Conservation (phyloP, 192 early-diverging fungal genomes). For the Spizellomyces punctatus region DNA sequence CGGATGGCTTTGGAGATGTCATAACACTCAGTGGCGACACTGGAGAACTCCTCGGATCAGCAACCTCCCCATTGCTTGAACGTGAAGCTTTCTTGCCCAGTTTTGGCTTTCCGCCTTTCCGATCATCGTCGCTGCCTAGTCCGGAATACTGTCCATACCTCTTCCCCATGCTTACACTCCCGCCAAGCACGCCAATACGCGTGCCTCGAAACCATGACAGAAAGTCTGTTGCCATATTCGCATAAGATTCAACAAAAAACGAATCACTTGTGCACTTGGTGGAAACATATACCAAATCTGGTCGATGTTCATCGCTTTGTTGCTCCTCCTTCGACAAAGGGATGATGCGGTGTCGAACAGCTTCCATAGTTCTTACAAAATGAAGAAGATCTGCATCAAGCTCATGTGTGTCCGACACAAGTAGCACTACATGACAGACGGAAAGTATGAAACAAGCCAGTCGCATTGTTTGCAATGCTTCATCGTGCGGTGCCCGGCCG, state of each 20-base stretch:
- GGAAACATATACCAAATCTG: slow-evolving; percentile 5
- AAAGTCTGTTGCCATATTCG: slow-evolving; percentile 1
- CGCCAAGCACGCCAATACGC: not conserved
- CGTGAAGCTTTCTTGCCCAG: too few relatives aligned
- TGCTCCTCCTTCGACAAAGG: not conserved
- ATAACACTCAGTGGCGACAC: too few relatives aligned
- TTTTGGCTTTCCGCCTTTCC: too few relatives aligned
- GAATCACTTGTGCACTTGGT: slow-evolving; percentile 8
- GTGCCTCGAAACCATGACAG: not conserved
- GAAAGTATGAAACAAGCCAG: slow-evolving; percentile 60
- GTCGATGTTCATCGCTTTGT: not conserved
- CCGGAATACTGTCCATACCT: too few relatives aligned
- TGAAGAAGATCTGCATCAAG: not conserved
- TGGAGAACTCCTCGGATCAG: too few relatives aligned
- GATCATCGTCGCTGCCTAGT: too few relatives aligned
- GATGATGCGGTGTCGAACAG: not conserved
- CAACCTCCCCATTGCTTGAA: too few relatives aligned
- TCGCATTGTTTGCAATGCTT: slow-evolving; percentile 54
- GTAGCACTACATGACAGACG: slow-evolving; percentile 67
- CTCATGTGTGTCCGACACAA: slow-evolving; percentile 40
- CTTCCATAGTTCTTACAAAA: not conserved
- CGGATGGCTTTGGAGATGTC: too few relatives aligned
- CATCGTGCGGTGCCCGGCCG: slow-evolving; percentile 33
- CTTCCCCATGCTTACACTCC: not conserved
- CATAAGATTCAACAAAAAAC: slow-evolving; percentile 2